These are phyloP conservation scores for Aspergillus hancockii DNA, from an alignment of 495 filamentous ascomycete genomes.

Conservation along the genomic window DNA sequence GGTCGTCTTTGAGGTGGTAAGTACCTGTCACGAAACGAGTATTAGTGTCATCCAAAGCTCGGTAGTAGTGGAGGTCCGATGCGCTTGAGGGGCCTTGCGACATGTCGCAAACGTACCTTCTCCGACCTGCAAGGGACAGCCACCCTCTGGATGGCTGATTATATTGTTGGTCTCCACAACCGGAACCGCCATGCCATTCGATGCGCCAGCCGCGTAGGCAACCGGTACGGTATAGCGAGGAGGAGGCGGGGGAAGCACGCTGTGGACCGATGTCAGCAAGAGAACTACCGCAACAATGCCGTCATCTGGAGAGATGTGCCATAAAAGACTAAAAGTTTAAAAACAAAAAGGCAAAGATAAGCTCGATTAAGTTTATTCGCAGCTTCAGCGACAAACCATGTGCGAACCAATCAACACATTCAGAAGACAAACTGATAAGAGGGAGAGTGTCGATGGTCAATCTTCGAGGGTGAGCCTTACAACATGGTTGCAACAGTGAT, in stretches of 20 bases:
- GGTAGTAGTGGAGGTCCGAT: background rate
- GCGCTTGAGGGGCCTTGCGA: constrained; percentile 15
- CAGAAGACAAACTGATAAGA: constrained; percentile 3
- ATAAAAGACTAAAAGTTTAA: background rate
- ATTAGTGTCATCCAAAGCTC: constrained; percentile 17
- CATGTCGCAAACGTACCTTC: constrained; percentile 63
- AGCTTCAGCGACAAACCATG: background rate
- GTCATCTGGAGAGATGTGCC: constrained; percentile 6
- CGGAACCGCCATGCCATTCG: constrained; percentile 62
- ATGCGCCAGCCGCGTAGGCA: constrained; percentile 64
- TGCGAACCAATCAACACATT: background rate
- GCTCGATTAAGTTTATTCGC: background rate
- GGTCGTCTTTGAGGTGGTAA: constrained; percentile 83
- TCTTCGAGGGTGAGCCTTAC: constrained; percentile 27
- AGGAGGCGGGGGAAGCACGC: constrained; percentile 81
- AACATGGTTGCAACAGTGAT: constrained; percentile 34
- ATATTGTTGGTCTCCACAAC: constrained; percentile 92
- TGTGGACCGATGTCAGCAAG: constrained; percentile 35
- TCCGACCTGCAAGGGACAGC: constrained; percentile 77
- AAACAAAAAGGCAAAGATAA: background rate
- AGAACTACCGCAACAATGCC: constrained; percentile 7
- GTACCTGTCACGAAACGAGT: constrained; percentile 57
- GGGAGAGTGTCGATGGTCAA: constrained; percentile 2
- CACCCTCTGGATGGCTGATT: constrained; percentile 72
- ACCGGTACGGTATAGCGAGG: constrained; percentile 74